Conservation (phyloP, 2,329 filamentous ascomycete species). For the Penicillium sp. region DNA sequence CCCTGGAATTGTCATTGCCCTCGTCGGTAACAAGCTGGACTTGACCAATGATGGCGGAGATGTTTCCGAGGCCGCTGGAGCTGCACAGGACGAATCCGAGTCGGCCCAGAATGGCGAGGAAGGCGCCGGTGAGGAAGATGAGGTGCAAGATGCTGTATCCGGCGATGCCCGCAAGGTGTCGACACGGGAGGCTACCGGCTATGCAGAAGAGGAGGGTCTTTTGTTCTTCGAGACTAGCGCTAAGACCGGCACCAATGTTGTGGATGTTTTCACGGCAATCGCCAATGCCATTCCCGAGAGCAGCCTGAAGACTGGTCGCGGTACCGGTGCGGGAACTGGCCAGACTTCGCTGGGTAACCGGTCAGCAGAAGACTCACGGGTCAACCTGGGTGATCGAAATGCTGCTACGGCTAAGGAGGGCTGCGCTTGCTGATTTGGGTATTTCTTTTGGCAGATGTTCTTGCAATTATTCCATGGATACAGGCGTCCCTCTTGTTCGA, state of each 20-base stretch:
- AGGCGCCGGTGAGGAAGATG: constrained; percentile 49
- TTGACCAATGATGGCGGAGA: constrained; percentile 63
- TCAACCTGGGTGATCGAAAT: constrained; percentile 74
- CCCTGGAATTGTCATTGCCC: constrained; percentile 92
- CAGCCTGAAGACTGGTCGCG: constrained; percentile 82
- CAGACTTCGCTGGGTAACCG: constrained; percentile 54
- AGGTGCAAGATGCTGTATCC: constrained; percentile 59
- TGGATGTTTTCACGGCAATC: constrained; percentile 95
- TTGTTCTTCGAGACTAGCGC: constrained; percentile 98
- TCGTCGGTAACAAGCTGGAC: constrained; percentile 97
- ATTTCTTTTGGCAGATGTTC: constrained; percentile 4
- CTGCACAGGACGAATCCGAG: constrained; percentile 40
- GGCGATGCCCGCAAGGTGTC: constrained; percentile 82
- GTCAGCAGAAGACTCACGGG: constrained; percentile 57
- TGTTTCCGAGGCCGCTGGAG: constrained; percentile 26
- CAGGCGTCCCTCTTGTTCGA: constrained; percentile 13
- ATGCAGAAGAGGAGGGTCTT: constrained; percentile 90
- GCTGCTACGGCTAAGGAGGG: constrained; percentile 80
- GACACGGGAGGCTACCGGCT: constrained; percentile 85
- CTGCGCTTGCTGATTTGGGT: constrained; percentile 70
- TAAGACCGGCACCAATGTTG: constrained; percentile 91
- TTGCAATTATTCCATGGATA: constrained; percentile 17
- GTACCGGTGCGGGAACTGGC: constrained; percentile 62
- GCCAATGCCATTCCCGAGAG: constrained; percentile 98
- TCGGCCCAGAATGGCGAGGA: constrained; percentile 33